phyloP scores from a whole-genome alignment of 306 rosid species.

The Quercus parvula region DNA sequence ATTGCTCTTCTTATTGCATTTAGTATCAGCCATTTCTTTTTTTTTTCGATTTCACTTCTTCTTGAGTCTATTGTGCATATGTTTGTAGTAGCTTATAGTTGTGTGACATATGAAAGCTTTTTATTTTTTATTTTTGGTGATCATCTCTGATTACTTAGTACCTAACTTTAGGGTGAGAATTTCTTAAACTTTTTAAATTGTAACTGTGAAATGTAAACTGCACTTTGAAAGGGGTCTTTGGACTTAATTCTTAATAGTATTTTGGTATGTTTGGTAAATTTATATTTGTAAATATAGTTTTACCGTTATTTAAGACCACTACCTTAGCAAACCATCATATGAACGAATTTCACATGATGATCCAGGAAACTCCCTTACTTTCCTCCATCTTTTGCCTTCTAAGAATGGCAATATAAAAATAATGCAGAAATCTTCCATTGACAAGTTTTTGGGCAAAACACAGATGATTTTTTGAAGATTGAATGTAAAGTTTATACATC shows the following conservation, averaged over 20 bases:
- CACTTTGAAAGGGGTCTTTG: constrained; percentile 4
- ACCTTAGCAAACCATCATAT: not conserved
- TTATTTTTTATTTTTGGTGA: not conserved
- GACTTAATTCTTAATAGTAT: not conserved
- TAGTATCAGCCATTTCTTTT: not conserved
- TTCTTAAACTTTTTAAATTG: constrained; percentile 13
- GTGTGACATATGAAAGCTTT: not conserved
- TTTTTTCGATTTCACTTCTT: not conserved
- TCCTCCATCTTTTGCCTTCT: not conserved
- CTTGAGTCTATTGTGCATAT: not conserved
- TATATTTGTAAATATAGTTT: constrained; percentile 4
- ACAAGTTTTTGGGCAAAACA: not conserved
- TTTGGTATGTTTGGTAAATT: not conserved
- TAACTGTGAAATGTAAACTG: constrained; percentile 14
- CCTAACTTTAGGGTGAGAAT: constrained; percentile 6
- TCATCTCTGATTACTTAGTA: not conserved
- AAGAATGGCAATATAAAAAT: not conserved
- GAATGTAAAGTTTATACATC: not conserved
- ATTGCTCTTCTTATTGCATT: not conserved
- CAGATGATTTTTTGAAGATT: not conserved
- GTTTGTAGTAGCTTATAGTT: not conserved
- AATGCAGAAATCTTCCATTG: not conserved
- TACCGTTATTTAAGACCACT: not conserved
- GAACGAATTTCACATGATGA: not conserved
- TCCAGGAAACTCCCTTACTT: not conserved